phyloP scores from a whole-genome alignment of 129 eudicot species.

The Chrysanthemum makinoi region DNA sequence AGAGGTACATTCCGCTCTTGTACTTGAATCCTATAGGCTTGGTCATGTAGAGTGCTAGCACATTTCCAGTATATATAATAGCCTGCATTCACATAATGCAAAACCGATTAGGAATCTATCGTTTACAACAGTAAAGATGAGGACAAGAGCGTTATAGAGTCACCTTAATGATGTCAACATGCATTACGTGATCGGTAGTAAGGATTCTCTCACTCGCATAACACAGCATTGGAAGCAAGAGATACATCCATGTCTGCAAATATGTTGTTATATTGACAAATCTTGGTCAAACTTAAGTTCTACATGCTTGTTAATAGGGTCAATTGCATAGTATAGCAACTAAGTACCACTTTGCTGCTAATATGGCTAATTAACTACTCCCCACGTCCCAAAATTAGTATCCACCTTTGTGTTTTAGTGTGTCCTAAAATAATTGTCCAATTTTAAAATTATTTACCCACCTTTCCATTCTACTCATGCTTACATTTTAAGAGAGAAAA shows the following conservation, averaged over 20 bases:
- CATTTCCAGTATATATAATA: conserved; percentile 81
- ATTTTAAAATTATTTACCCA: too few relatives aligned
- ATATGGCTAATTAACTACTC: too few relatives aligned
- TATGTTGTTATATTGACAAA: conserved; percentile 1
- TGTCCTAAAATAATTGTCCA: too few relatives aligned
- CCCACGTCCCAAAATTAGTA: too few relatives aligned
- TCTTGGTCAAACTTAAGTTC: conserved; percentile 14
- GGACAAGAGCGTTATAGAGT: not conserved
- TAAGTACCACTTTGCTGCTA: too few relatives aligned
- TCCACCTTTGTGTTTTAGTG: too few relatives aligned
- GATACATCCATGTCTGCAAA: conserved; percentile 94
- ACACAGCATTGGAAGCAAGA: conserved; percentile 54
- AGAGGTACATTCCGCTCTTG: conserved; percentile 99
- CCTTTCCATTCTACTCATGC: too few relatives aligned
- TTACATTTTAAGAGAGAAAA: too few relatives aligned
- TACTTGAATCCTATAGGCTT: conserved; percentile 81
- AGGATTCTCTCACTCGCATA: conserved; percentile 70
- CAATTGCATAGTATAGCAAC: too few relatives aligned
- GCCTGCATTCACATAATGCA: conserved; percentile 54
- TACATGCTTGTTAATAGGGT: not conserved
- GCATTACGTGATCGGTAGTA: conserved; percentile 52
- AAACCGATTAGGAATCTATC: conserved; percentile 7
- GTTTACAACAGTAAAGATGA: not conserved
- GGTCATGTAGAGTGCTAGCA: conserved; percentile 85
- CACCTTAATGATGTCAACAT: conserved; percentile 71